phyloP scores from a whole-genome alignment of 768 basidiomycete species.

The Mycena haematopus region DNA sequence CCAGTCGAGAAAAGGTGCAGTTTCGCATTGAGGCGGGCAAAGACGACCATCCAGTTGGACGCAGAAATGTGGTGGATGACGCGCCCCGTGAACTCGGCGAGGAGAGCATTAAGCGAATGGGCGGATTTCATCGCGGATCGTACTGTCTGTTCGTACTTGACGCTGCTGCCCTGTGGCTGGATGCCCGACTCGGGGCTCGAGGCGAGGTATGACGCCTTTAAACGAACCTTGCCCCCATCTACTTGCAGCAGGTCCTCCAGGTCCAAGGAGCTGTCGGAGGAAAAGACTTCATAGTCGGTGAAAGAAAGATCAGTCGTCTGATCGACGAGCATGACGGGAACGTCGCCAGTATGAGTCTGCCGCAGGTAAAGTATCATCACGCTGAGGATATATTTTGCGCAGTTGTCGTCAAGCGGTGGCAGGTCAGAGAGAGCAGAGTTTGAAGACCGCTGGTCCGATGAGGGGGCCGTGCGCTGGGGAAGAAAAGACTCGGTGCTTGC shows the following conservation, averaged over 20 bases:
- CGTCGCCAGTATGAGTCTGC: constrained; percentile 66
- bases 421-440: constrained; percentile 65
- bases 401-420: constrained; percentile 78
- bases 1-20: constrained; percentile 66
- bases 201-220: constrained; percentile 3
- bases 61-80: constrained; percentile 88
- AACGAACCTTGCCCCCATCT: constrained; percentile 9
- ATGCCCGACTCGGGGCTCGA: constrained; percentile 43
- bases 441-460: constrained; percentile 51
- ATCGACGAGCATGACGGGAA: constrained; percentile 63
- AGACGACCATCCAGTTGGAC: constrained; percentile 85
- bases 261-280: constrained; percentile 65
- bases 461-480: constrained; percentile 40
- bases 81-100: constrained; percentile 75
- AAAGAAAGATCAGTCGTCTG: constrained; percentile 68
- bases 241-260: not conserved
- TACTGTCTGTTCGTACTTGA: constrained; percentile 67
- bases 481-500: constrained; percentile 51
- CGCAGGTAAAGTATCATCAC: constrained; percentile 86
- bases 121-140: constrained; percentile 63
- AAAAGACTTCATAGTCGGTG: constrained; percentile 68
- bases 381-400: constrained; percentile 81
- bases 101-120: constrained; percentile 62
- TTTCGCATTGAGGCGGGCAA: constrained; percentile 69
- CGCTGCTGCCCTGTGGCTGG: constrained; percentile 45